Evolutionary conservation across 805 yeast species (phyloP).

Genomic region (Yarrowia alimentaria): DNA sequence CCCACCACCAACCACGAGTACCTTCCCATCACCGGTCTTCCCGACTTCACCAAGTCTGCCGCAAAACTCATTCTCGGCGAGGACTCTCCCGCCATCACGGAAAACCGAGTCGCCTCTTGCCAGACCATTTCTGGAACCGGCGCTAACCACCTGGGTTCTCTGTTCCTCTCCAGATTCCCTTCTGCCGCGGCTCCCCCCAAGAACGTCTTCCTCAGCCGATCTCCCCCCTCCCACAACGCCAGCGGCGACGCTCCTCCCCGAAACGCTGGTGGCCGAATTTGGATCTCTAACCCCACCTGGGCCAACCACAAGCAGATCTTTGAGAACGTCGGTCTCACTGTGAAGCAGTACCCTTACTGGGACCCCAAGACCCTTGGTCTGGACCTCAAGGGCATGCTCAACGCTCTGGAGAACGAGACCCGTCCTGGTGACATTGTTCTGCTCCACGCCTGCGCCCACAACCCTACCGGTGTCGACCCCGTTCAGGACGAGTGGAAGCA

Average conservation of each 20-base stretch:
- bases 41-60: slow-evolving; percentile 65
- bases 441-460: slow-evolving; percentile 93
- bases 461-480: slow-evolving; percentile 96
- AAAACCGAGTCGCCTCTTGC: slow-evolving; percentile 55
- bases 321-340: slow-evolving; percentile 66
- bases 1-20: slow-evolving; percentile 81
- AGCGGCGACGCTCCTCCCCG: slow-evolving; percentile 35
- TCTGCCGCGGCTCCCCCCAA: slow-evolving; percentile 38
- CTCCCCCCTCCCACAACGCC: slow-evolving; percentile 12
- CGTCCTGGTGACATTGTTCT: slow-evolving; percentile 63
- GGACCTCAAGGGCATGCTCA: slow-evolving; percentile 61
- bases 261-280: slow-evolving; percentile 41
- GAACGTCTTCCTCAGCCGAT: slow-evolving; percentile 25
- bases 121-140: slow-evolving; percentile 88
- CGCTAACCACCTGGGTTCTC: slow-evolving; percentile 86
- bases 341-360: slow-evolving; percentile 66
- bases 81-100: slow-evolving; percentile 54
- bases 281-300: slow-evolving; percentile 90
- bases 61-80: slow-evolving; percentile 66
- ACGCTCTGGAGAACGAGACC: slow-evolving; percentile 56
- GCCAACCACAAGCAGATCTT: slow-evolving; percentile 86
- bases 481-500: slow-evolving; percentile 74
- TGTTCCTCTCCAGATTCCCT: slow-evolving; percentile 56
- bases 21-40: slow-evolving; percentile 75
- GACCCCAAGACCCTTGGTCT: slow-evolving; percentile 59